Evolutionary conservation across 345 rosid species (phyloP).

Genomic region (Schrenkiella parvula): DNA sequence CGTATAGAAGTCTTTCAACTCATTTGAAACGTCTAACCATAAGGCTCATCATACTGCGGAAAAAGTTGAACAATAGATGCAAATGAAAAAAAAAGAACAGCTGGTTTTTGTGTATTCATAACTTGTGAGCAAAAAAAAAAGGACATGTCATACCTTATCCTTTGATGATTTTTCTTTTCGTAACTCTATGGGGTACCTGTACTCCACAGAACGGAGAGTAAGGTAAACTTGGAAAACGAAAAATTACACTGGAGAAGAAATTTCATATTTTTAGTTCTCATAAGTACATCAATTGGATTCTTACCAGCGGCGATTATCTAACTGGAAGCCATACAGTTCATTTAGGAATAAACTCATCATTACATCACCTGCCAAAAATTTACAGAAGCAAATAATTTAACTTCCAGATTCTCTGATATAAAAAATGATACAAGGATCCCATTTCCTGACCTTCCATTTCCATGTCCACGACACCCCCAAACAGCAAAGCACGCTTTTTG

Average conservation of each 20-base stretch:
- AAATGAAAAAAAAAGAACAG: too few species aligned
- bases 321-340: conserved; percentile 94
- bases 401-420: not conserved
- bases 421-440: not conserved
- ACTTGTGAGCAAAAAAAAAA: too few species aligned
- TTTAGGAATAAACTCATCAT: conserved; percentile 96
- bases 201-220: conserved; percentile 12
- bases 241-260: not conserved
- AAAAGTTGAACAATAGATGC: not conserved
- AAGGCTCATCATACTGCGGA: not conserved
- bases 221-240: not conserved
- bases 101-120: not conserved
- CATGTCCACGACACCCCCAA: conserved; percentile 96
- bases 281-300: not conserved
- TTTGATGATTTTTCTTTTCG: conserved; percentile 87
- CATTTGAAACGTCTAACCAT: not conserved
- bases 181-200: conserved; percentile 92
- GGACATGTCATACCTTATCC: conserved; percentile 84
- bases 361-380: conserved; percentile 60
- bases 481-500: conserved; percentile 89
- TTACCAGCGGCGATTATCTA: conserved; percentile 95
- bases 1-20: not conserved
- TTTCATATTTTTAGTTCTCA: not conserved
- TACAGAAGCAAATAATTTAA: conserved; percentile 9
- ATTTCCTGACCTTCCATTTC: conserved; percentile 71